Percentiles rank a stretch among this genome's conserved stretches.
Evolutionary conservation across 768 basidiomycete genomes (phyloP).

Genomic region (Boletellus ananas): DNA sequence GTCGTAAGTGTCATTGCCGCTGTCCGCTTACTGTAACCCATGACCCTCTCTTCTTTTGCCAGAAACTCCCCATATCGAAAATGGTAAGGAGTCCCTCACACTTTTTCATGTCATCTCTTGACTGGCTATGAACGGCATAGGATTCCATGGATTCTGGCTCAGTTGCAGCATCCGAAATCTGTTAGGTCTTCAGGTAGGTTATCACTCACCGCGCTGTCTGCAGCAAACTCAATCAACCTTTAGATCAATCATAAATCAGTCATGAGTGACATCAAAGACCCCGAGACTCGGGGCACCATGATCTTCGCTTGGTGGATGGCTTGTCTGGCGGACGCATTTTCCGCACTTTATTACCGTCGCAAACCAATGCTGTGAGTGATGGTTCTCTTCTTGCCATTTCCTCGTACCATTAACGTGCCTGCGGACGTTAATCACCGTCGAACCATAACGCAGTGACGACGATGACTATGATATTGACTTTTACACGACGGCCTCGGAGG

Average conservation of each 20-base stretch:
- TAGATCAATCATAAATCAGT: slow-evolving; percentile 85
- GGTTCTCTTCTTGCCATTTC: slow-evolving; percentile 1
- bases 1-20: slow-evolving; percentile 58
- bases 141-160: slow-evolving; percentile 84
- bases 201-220: slow-evolving; percentile 11
- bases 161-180: slow-evolving; percentile 74
- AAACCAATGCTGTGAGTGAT: slow-evolving; percentile 67
- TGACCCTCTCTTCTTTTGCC: slow-evolving; percentile 11
- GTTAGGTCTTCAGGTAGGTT: slow-evolving; percentile 63
- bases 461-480: slow-evolving; percentile 90
- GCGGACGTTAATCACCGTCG: slow-evolving; percentile 22
- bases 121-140: slow-evolving; percentile 37
- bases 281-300: slow-evolving; percentile 77
- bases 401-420: slow-evolving; percentile 7
- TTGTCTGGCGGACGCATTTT: slow-evolving; percentile 79
- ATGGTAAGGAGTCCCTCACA: slow-evolving; percentile 43
- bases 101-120: slow-evolving; percentile 10
- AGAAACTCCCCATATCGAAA: slow-evolving; percentile 74
- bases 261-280: slow-evolving; percentile 67
- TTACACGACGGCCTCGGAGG: slow-evolving; percentile 70
- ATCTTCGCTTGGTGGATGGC: slow-evolving; percentile 96
- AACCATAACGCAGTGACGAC: slow-evolving; percentile 50
- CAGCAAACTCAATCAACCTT: slow-evolving; percentile 5
- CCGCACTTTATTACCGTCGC: slow-evolving; percentile 77
- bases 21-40: neutral